Base-by-base conservation (phyloP, 495 filamentous ascomycete species). In the Penicillium roqueforti region DNA sequence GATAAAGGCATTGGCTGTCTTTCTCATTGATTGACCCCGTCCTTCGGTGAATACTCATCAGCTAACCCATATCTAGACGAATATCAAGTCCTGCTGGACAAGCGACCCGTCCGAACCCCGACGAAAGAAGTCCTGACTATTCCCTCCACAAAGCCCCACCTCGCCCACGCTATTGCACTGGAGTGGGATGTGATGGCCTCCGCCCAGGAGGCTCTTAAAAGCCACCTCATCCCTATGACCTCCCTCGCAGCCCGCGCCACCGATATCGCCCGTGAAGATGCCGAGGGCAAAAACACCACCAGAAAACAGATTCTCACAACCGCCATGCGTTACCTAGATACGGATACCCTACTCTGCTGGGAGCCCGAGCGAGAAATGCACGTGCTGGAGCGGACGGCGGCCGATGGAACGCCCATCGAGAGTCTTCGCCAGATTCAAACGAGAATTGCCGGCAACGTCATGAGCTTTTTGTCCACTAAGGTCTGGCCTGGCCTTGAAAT, bases 281-380 rank as follows among this genome's bases (percentile, higher is more conserved):
- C 80, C n/a, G 40, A 67, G 25, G 77, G 74, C 0, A 45, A 65
- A 9, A 56, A 57, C 0, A 68, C 67, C 6, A 72, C 73, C 28
- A 76, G 91, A 37, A 60, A 77, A 1, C 74, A 78, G 29, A 85
- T 96, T 13, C 68, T 86, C 18, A 72, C 64, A 10, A 87, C 82
- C 44, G 69, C 91, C 31, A 80, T 97, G 78, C 81, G 87, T 8
- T 97, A 97, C 67, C 76, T 98, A 6, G 83, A 91, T 51, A 98
- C 93, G 0, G 93, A 98, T 68, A 92, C 89, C 0, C 72, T 97
- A n/a, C 81, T 98, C 9, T 98, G 93, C 76, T 92, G 88, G 86
- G 89, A 88, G 19, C 87, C 87, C 3, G 87, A 87, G 58, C 71
- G 76, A 25, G 67, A 66, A 40, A 28, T 50, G 4, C 46, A 46